Evolutionary conservation across 805 yeast species (phyloP).

Genomic region (Candida sithepensis): DNA sequence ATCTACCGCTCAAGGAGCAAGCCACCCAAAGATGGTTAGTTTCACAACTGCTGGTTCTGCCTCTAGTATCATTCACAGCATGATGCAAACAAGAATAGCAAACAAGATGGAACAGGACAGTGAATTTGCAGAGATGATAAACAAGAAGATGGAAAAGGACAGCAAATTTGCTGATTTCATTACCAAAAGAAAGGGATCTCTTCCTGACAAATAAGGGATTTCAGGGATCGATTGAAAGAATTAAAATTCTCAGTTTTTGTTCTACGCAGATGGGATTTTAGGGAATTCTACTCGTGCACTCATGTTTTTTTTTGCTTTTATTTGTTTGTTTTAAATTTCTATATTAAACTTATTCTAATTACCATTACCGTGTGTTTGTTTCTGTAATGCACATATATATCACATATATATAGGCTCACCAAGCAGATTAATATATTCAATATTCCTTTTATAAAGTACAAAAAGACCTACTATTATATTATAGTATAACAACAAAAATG

Average conservation of each 20-base stretch:
- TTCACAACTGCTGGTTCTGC: conserved; percentile 1
- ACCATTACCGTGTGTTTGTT: no score
- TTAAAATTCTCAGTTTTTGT: background rate
- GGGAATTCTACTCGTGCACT: no score
- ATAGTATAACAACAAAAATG: no score
- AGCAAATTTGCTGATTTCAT: background rate
- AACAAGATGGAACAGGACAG: background rate
- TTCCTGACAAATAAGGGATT: conserved; percentile 6
- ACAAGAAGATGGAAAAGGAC: background rate
- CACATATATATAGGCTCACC: no score
- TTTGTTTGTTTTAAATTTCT: no score
- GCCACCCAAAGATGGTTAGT: conserved; percentile 1
- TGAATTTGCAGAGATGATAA: background rate
- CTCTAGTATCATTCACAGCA: background rate
- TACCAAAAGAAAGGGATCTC: conserved; percentile 13
- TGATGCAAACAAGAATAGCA: background rate
- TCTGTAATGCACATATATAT: no score
- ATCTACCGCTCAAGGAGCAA: background rate
- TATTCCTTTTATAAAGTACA: no score
- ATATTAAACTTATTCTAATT: no score
- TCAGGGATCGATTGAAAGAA: background rate
- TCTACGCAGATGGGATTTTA: no score
- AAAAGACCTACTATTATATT: no score
- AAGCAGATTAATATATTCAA: no score
- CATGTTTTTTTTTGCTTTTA: no score